Evolutionary conservation across 805 yeast genomes (phyloP), one percentile per base, ranked within the genome.

Genomic region (Geotrichum ghanense): DNA sequence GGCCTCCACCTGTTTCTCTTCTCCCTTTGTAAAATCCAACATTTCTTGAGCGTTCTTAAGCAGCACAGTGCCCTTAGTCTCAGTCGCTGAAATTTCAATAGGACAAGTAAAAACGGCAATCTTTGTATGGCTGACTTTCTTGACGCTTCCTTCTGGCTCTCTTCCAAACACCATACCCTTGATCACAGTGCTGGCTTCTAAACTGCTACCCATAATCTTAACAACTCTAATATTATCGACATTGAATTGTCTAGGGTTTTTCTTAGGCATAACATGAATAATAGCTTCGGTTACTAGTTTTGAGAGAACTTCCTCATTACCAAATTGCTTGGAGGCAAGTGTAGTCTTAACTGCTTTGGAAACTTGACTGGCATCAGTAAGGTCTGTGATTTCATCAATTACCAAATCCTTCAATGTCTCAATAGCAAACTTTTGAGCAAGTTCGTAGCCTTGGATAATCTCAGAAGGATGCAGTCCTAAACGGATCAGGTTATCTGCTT

Each of bases 151-250:
- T 64, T 90, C 97, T n/a, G 97, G 96, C 65, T 88, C 95, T 58
- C 94, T 78, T 55, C 95, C 95, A 74, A 92, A 90, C 34, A 92
- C 96, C 98, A 92, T 92, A 56, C 98, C 98, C 67, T 84, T 86
- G 53, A 92, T 72, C 45, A 92, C 97, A 57, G 74, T 74, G 10
- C 95, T 83, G 56, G 74, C 73, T 31, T 70, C 67, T 55, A 92
- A 71, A 45, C 89, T 73, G 16, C 94, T 74, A 51, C 98, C 98
- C 95, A 92, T 86, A 56, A 92, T 83, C 68, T 92, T 92, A 45
- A 92, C 98, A 16, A 92, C 96, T 63, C 98, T 79, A 51, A 92
- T 76, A 49, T 89, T 83, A 63, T 92, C 98, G 47, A 90, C 92
- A 63, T 89, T 92, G 74, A 92, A 92, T 24, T 57, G 59, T 45